Conservation (phyloP, 805 yeast species). For the Pichia californica region DNA sequence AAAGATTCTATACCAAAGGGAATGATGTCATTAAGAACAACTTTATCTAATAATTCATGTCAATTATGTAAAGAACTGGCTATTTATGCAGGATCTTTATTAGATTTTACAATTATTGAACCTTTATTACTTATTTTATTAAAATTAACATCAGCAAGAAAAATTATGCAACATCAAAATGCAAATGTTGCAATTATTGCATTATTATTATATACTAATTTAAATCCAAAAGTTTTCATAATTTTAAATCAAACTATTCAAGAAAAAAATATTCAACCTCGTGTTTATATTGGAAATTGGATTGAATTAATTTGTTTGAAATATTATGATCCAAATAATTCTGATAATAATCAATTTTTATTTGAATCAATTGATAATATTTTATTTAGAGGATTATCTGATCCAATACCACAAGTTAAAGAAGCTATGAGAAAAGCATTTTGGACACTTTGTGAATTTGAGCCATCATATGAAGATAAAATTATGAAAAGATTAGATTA, state of each 20-base stretch:
- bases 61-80: constrained; percentile 67
- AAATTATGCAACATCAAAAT: constrained; percentile 54
- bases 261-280: constrained; percentile 69
- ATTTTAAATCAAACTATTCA: constrained; percentile 44
- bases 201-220: constrained; percentile 49
- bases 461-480: constrained; percentile 45
- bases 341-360: constrained; percentile 23
- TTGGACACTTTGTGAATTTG: constrained; percentile 58
- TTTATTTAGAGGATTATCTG: constrained; percentile 57
- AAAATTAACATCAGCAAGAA: constrained; percentile 53
- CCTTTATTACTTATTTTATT: constrained; percentile 40
- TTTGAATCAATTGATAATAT: constrained; percentile 44
- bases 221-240: constrained; percentile 43
- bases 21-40: constrained; percentile 71
- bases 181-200: constrained; percentile 52
- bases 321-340: constrained; percentile 32
- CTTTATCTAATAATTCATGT: constrained; percentile 70
- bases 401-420: constrained; percentile 76
- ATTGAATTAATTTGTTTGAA: constrained; percentile 53
- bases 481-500: constrained; percentile 35
- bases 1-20: constrained; percentile 62
- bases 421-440: constrained; percentile 66
- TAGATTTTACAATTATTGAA: constrained; percentile 46
- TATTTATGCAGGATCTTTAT: constrained; percentile 30
- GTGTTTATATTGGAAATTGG: constrained; percentile 67